phyloP scores from a whole-genome alignment of 2,329 filamentous ascomycete species.

The Scytalidium lignicola region DNA sequence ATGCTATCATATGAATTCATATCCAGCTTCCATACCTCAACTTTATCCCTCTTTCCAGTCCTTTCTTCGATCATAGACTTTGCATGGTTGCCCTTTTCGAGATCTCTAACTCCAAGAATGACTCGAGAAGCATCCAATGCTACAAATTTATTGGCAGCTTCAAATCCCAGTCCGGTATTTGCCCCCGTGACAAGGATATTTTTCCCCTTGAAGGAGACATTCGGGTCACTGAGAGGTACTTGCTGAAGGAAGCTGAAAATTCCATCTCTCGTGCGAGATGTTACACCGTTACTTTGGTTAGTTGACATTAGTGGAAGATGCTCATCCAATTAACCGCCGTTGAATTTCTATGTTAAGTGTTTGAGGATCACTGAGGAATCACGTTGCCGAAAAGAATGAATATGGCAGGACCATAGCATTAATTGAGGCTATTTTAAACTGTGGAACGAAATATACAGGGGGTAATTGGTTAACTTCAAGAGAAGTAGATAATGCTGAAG shows the following conservation, averaged over 20 bases:
- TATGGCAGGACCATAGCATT: too few relatives aligned
- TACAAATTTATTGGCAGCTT: constrained; percentile 32
- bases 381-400: too few relatives aligned
- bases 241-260: not conserved
- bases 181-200: constrained; percentile 32
- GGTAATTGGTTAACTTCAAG: too few relatives aligned
- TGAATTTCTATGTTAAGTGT: too few relatives aligned
- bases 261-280: too few relatives aligned
- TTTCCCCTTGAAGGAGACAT: constrained; percentile 5
- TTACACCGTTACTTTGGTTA: too few relatives aligned
- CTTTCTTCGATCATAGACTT: constrained; percentile 17
- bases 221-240: constrained; percentile 3
- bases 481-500: too few relatives aligned
- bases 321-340: too few relatives aligned
- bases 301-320: too few relatives aligned
- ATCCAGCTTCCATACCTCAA: constrained; percentile 47
- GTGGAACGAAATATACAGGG: too few relatives aligned
- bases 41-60: constrained; percentile 6
- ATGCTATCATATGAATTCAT: constrained; percentile 42
- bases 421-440: too few relatives aligned
- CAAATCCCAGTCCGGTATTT: constrained; percentile 37
- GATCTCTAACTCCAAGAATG: constrained; percentile 34
- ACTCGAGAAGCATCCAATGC: constrained; percentile 28
- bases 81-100: constrained; percentile 29
- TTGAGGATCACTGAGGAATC: too few relatives aligned